phyloP scores from a whole-genome alignment of 1,284 basidiomycete species.

The Schizopora paradoxa region DNA sequence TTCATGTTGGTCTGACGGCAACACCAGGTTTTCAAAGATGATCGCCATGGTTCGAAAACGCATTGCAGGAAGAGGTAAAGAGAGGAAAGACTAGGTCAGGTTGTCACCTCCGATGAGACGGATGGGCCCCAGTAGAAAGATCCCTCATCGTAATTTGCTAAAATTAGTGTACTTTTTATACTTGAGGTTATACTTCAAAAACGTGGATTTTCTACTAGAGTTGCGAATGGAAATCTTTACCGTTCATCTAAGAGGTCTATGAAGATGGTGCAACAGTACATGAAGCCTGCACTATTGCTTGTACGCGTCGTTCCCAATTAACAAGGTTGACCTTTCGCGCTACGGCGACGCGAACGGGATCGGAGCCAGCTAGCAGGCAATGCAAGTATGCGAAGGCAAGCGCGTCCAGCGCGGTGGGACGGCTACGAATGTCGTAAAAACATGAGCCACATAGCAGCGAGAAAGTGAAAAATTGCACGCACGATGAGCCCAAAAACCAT shows the following conservation, averaged over 20 bases:
- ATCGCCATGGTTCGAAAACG: slow-evolving; percentile 51
- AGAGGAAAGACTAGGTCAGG: slow-evolving; percentile 8
- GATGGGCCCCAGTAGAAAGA: slow-evolving; percentile 20
- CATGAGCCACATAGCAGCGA: slow-evolving; percentile 7
- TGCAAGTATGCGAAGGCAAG: slow-evolving; percentile 75
- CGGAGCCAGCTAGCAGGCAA: slow-evolving; percentile 47
- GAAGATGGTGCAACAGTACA: slow-evolving; percentile 32
- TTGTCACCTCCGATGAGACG: slow-evolving; percentile 14
- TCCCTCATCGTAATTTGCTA: background rate
- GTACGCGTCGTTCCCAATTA: slow-evolving; percentile 67
- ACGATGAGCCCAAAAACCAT: slow-evolving; percentile 77
- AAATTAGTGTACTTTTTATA: background rate
- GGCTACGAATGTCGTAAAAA: slow-evolving; percentile 33
- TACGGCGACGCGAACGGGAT: slow-evolving; percentile 53
- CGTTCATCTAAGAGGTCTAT: slow-evolving; percentile 7
- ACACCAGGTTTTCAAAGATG: slow-evolving; percentile 62
- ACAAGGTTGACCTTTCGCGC: slow-evolving; percentile 67
- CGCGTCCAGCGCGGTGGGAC: slow-evolving; percentile 72
- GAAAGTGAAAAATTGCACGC: slow-evolving; percentile 25
- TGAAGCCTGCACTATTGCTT: slow-evolving; percentile 48
- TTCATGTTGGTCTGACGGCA: background rate
- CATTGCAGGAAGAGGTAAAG: slow-evolving; percentile 2
- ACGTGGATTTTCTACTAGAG: background rate
- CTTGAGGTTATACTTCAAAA: background rate
- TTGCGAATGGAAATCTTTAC: background rate